Percentiles rank a stretch among this genome's conserved stretches.
These are phyloP conservation scores for Bretschneidera sinensis DNA, from an alignment of 345 rosid genomes.

Conservation along the genomic window DNA sequence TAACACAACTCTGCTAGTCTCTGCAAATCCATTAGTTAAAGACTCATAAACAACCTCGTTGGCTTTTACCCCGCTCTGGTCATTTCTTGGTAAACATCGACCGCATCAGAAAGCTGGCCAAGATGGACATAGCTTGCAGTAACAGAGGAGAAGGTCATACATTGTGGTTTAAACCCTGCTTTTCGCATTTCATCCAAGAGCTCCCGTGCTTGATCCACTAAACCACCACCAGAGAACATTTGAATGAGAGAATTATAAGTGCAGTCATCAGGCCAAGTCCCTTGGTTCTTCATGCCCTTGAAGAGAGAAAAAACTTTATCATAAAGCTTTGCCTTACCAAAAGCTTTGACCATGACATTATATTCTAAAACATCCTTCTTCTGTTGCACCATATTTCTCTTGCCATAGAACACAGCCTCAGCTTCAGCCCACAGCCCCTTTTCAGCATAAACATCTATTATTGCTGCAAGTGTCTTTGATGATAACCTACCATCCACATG, in stretches of 20 bases:
- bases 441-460: slow-evolving; percentile 75
- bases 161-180: slow-evolving; percentile 58
- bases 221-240: slow-evolving; percentile 75
- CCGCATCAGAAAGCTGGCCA: slow-evolving; percentile 61
- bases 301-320: slow-evolving; percentile 78
- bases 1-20: slow-evolving; percentile 53
- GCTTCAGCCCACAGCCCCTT: slow-evolving; percentile 83
- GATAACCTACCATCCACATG: slow-evolving; percentile 41
- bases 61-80: slow-evolving; percentile 55
- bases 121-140: slow-evolving; percentile 72
- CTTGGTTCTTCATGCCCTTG: slow-evolving; percentile 75
- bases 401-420: slow-evolving; percentile 56
- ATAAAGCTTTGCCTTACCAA: slow-evolving; percentile 73
- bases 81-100: slow-evolving; percentile 52
- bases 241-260: slow-evolving; percentile 78
- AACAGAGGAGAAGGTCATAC: slow-evolving; percentile 59
- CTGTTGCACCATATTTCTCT: slow-evolving; percentile 36
- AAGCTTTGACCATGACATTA: slow-evolving; percentile 88
- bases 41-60: slow-evolving; percentile 83
- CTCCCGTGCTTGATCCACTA: slow-evolving; percentile 60
- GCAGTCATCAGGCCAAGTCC: slow-evolving; percentile 86
- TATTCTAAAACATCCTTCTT: slow-evolving; percentile 65
- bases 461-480: slow-evolving; percentile 56
- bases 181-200: slow-evolving; percentile 65
- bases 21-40: slow-evolving; percentile 82